A percentile compares a stretch with the other conserved stretches of the same genome.
Evolutionary conservation across 371 early-diverging fungal genomes (phyloP).

Genomic region (Mortierella sp.): DNA sequence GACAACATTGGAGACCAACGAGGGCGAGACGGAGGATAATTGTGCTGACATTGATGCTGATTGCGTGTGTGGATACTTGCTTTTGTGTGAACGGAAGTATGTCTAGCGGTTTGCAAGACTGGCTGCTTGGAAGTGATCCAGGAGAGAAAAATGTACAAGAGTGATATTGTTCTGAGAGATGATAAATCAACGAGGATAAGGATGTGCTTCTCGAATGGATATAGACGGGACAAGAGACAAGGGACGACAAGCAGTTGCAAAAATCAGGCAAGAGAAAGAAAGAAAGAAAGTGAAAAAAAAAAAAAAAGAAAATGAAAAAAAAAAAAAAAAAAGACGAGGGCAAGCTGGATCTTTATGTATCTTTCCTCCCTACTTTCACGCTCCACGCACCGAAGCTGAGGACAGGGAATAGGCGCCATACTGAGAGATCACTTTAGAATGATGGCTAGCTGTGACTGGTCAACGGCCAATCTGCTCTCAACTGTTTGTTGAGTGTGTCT

Average conservation of each 20-base stretch:
- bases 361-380: neutral
- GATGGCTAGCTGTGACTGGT: too few relatives aligned
- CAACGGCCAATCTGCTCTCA: too few relatives aligned
- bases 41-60: slow-evolving; percentile 29
- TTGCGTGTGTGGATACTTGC: neutral
- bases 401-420: too few relatives aligned
- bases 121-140: neutral
- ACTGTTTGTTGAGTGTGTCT: too few relatives aligned
- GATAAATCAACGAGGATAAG: neutral
- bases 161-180: neutral
- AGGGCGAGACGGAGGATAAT: slow-evolving; percentile 33
- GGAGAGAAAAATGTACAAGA: neutral
- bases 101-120: slow-evolving; percentile 2
- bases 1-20: slow-evolving; percentile 40
- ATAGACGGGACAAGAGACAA: neutral
- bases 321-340: neutral
- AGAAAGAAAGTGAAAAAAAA: neutral
- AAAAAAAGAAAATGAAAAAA: slow-evolving; percentile 1
- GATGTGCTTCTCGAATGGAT: neutral
- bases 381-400: too few relatives aligned
- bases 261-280: slow-evolving; percentile 1
- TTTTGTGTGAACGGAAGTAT: neutral
- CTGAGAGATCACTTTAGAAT: too few relatives aligned
- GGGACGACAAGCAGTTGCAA: neutral
- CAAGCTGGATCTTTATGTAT: slow-evolving; percentile 2